Evolutionary conservation across 306 rosid genomes (phyloP).

Genomic region (Begonia peltatifolia): DNA sequence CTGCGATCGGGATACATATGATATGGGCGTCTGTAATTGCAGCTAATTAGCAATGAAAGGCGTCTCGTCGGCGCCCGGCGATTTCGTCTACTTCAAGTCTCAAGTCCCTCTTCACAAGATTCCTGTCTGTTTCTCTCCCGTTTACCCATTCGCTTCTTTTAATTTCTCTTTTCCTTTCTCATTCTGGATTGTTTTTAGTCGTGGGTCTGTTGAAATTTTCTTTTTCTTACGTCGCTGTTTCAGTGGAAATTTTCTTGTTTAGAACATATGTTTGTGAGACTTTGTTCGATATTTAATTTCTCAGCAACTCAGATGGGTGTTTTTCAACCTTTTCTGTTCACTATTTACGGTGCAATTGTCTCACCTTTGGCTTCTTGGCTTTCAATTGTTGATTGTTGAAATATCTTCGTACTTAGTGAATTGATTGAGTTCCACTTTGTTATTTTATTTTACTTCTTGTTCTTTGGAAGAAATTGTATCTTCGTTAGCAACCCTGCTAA

Average conservation of each 20-base stretch:
- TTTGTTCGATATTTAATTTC: neutral
- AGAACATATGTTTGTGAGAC: neutral
- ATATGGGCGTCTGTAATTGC: constrained; percentile 15
- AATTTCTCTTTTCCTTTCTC: constrained; percentile 4
- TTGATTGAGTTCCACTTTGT: no score
- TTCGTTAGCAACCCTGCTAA: no score
- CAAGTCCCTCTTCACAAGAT: constrained; percentile 97
- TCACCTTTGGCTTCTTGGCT: neutral
- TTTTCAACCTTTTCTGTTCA: neutral
- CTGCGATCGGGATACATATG: constrained; percentile 14
- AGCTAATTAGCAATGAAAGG: constrained; percentile 60
- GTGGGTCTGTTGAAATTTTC: neutral
- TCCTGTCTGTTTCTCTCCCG: constrained; percentile 40
- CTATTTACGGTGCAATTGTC: neutral
- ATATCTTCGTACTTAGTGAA: no score
- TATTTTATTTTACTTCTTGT: no score
- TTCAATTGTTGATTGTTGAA: no score
- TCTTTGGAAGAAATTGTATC: no score
- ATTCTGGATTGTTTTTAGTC: neutral
- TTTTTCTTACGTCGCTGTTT: neutral
- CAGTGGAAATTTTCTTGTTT: neutral
- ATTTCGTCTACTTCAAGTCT: constrained; percentile 93
- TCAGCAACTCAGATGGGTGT: neutral
- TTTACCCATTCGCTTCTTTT: neutral
- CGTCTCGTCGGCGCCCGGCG: constrained; percentile 96